Evolutionary conservation across 225 moss, liverwort and hornwort genomes (phyloP).

Genomic region (Sphagnum contortum): DNA sequence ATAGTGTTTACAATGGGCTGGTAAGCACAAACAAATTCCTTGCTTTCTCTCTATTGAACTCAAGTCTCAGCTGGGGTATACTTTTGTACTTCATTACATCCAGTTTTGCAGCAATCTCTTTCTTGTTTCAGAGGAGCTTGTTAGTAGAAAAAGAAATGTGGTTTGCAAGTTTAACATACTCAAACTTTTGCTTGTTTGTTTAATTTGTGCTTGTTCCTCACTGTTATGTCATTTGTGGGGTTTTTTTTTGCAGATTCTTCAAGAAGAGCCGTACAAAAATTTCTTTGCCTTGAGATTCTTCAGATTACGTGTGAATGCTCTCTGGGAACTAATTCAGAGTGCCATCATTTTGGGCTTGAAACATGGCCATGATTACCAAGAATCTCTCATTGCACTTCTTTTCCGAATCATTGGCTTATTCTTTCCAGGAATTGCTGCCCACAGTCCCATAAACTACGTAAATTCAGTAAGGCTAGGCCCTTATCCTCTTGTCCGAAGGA

Average conservation of each 20-base stretch:
- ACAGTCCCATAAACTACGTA: slow-evolving; percentile 20
- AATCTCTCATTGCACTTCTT: slow-evolving; percentile 15
- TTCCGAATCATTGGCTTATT: slow-evolving; percentile 17
- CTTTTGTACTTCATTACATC: no score
- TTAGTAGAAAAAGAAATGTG: no score
- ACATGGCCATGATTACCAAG: slow-evolving; percentile 17
- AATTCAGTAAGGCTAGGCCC: slow-evolving; percentile 26
- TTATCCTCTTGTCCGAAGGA: slow-evolving; percentile 3
- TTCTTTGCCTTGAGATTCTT: slow-evolving; percentile 14
- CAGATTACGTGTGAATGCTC: slow-evolving; percentile 33
- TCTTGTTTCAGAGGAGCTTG: no score
- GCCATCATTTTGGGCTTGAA: neutral
- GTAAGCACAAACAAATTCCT: neutral
- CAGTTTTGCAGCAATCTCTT: no score
- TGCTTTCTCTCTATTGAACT: neutral
- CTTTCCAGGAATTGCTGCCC: slow-evolving; percentile 17
- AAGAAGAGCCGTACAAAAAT: slow-evolving; percentile 40
- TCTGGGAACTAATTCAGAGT: slow-evolving; percentile 41
- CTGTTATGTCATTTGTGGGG: neutral
- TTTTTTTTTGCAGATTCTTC: slow-evolving; percentile 18
- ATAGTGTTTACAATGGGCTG: slow-evolving; percentile 30
- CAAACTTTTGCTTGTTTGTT: neutral
- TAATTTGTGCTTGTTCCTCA: neutral
- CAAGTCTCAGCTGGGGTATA: neutral
- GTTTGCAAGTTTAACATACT: no score